Percentiles rank a stretch among this genome's conserved stretches.
These are phyloP conservation scores for Ceratocystis smalleyi DNA, from an alignment of 2,329 filamentous ascomycete genomes.

Conservation along the genomic window DNA sequence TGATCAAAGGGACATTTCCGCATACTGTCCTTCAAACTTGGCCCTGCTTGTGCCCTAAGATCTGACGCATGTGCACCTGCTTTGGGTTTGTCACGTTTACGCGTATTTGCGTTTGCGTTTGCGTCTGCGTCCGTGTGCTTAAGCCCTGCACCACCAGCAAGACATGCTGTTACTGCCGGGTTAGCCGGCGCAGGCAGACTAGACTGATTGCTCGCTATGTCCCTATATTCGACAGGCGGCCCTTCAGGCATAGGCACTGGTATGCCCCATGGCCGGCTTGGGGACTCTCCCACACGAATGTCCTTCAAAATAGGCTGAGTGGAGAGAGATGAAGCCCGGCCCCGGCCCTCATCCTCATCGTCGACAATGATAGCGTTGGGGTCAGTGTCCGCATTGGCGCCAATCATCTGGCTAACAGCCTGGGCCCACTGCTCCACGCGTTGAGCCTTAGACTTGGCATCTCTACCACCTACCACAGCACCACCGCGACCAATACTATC, in stretches of 20 bases:
- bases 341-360: constrained; percentile 40
- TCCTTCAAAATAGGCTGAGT: constrained; percentile 69
- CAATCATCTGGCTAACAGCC: constrained; percentile 40
- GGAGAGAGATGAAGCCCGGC: constrained; percentile 46
- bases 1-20: constrained; percentile 47
- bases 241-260: constrained; percentile 49
- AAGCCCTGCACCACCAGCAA: neutral
- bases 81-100: constrained; percentile 22
- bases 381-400: constrained; percentile 28
- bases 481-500: constrained; percentile 19
- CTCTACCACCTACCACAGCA: neutral
- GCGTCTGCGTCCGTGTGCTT: neutral
- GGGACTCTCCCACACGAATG: constrained; percentile 82
- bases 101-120: neutral
- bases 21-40: constrained; percentile 19
- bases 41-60: neutral
- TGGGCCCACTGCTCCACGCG: constrained; percentile 79
- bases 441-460: constrained; percentile 30
- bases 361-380: constrained; percentile 21
- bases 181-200: constrained; percentile 30
- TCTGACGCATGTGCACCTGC: neutral
- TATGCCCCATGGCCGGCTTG: constrained; percentile 86
- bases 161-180: constrained; percentile 27
- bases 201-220: neutral
- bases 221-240: neutral